Evolutionary conservation across 805 yeast species (phyloP), one percentile per base, ranked within the genome.

Genomic region (Kuraishia piskuri): DNA sequence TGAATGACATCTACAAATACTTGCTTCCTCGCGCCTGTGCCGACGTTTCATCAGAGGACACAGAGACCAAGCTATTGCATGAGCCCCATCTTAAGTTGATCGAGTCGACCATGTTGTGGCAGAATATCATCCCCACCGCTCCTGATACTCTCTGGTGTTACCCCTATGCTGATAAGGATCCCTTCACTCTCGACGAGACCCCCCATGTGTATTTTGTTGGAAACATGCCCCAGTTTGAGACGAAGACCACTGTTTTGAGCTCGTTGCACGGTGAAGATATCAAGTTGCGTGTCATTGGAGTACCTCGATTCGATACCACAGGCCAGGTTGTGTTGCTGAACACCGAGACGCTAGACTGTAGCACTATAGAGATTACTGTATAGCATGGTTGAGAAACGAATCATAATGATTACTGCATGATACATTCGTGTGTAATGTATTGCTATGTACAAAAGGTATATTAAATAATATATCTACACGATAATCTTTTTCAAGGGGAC

Each of bases 71-170:
- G 50, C 52, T 61, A 78, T 79, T 62, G 67, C 84, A 50, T 82
- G 92, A 60, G 88, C 64, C 74, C 1, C 68, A 86, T 53, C 59
- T 80, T 19, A 75, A 77, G 21, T 68, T 85, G 60, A 75, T 92
- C 71, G 87, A 84, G 59, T 74, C 82, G 17, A 86, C 88, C 0
- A 63, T 94, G 40, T 69, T 72, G 49, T 91, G 97, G 96, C 92
- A 90, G 61, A 89, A 89, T 62, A 73, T 88, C 22, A 83, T 88
- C 0, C 99, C 99, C 2, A 90, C 97, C 0, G 96, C 97, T 1
- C 99, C 99, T 0, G 98, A 94, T 63, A 94, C 99, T 0, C 69
- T 94, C 47, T 86, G 91, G 77, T 84, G 96, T 58, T 90, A 89
- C 61, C 97, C 99, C 0, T 91, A 76, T 61, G 77, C 78, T 10